phyloP scores from a whole-genome alignment of 2,329 filamentous ascomycete species.

The Acrodontium crateriforme region DNA sequence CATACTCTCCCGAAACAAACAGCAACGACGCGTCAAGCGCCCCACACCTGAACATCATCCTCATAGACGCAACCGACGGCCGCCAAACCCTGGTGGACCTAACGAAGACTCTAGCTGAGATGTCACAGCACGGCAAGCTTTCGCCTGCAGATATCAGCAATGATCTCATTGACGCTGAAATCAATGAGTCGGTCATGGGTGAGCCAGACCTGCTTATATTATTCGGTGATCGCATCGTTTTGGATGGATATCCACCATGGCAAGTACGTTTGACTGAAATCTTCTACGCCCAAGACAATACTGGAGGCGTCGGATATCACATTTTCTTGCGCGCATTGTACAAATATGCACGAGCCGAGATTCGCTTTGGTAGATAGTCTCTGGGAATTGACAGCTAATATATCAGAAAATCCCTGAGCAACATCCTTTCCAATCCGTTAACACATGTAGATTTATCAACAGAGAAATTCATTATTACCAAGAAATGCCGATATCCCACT shows the following conservation, averaged over 20 bases:
- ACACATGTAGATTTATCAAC: too few relatives aligned
- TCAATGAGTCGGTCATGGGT: conserved; percentile 62
- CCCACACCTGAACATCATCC: conserved; percentile 48
- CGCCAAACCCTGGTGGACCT: conserved; percentile 89
- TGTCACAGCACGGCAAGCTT: conserved; percentile 83
- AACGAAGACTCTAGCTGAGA: conserved; percentile 84
- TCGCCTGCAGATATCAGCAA: conserved; percentile 66
- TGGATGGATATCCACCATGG: conserved; percentile 93
- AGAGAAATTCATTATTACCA: too few relatives aligned
- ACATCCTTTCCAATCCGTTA: too few relatives aligned
- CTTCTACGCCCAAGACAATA: conserved; percentile 42
- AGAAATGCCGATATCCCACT: too few relatives aligned
- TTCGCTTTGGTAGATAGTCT: conserved; percentile 84
- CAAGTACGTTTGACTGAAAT: conserved; percentile 92
- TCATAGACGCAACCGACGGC: conserved; percentile 79
- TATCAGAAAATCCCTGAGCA: too few relatives aligned
- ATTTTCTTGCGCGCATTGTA: conserved; percentile 77
- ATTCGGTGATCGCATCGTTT: conserved; percentile 69
- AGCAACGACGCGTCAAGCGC: conserved; percentile 21
- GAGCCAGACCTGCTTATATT: conserved; percentile 84
- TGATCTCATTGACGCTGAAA: conserved; percentile 79
- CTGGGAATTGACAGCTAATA: too few relatives aligned
- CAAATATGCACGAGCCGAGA: conserved; percentile 75
- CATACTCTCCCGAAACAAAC: conserved; percentile 13
- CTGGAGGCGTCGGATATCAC: conserved; percentile 69